Conservation (phyloP, 2,329 filamentous ascomycete species). For the Plenodomus biglobosus region DNA sequence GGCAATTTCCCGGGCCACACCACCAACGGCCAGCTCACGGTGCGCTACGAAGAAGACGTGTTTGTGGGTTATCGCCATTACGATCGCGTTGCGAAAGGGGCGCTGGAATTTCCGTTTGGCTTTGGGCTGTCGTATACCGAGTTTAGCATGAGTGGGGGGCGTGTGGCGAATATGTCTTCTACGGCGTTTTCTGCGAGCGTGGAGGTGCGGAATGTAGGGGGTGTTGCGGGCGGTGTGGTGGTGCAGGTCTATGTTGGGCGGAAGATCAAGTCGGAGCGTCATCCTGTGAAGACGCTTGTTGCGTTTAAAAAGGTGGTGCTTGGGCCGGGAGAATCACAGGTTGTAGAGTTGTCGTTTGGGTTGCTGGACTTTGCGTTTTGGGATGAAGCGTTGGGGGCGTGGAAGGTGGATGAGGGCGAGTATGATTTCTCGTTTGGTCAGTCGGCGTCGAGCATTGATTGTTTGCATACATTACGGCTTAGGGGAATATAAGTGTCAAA, state of each 20-base stretch:
- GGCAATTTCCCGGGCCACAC: slow-evolving; percentile 45
- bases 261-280: slow-evolving; percentile 36
- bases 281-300: slow-evolving; percentile 68
- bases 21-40: slow-evolving; percentile 60
- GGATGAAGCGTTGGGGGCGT: slow-evolving; percentile 28
- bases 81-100: slow-evolving; percentile 61
- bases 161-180: slow-evolving; percentile 64
- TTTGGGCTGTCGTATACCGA: slow-evolving; percentile 45
- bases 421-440: slow-evolving; percentile 41
- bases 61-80: slow-evolving; percentile 60
- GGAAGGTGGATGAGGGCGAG: slow-evolving; percentile 34
- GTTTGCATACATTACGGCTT: slow-evolving; percentile 24
- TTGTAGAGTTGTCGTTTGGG: slow-evolving; percentile 52
- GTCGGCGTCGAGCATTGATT: slow-evolving; percentile 28
- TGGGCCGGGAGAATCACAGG: slow-evolving; percentile 59
- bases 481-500: slow-evolving; percentile 16
- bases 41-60: slow-evolving; percentile 56
- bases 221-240: slow-evolving; percentile 52
- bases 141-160: slow-evolving; percentile 51
- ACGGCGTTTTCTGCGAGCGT: slow-evolving; percentile 37
- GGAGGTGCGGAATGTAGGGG: slow-evolving; percentile 56
- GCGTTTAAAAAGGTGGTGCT: slow-evolving; percentile 67
- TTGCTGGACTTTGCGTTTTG: slow-evolving; percentile 38
- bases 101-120: slow-evolving; percentile 46
- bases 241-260: slow-evolving; percentile 62